Percentiles rank a stretch among this genome's conserved stretches.
phyloP scores from a whole-genome alignment of 2,329 filamentous ascomycete species.

The Cladosporium cucumerinum region DNA sequence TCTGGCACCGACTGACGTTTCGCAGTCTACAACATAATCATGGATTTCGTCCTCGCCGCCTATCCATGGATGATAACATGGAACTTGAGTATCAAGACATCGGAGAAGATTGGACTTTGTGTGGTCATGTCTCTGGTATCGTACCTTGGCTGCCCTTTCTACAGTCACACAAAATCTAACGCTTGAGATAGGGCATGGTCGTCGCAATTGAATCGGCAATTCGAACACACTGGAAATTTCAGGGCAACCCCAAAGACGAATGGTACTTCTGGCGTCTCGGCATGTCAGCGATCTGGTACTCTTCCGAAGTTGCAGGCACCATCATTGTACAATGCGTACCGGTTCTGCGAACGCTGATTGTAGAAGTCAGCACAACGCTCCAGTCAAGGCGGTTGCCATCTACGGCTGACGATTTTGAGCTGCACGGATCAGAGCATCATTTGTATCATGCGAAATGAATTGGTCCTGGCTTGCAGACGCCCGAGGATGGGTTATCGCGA shows the following conservation, averaged over 20 bases:
- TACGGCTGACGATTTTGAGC: slow-evolving; percentile 19
- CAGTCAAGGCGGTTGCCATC: slow-evolving; percentile 35
- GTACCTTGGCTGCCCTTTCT: neutral
- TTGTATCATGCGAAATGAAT: slow-evolving; percentile 19
- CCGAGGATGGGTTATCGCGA: neutral
- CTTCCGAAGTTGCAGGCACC: slow-evolving; percentile 52
- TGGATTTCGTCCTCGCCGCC: slow-evolving; percentile 51
- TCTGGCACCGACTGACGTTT: slow-evolving; percentile 16
- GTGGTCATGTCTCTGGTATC: slow-evolving; percentile 45
- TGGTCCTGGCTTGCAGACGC: neutral
- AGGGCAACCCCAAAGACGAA: slow-evolving; percentile 45
- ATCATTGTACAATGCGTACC: slow-evolving; percentile 56
- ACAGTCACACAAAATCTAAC: neutral
- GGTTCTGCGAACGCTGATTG: slow-evolving; percentile 49
- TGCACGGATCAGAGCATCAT: slow-evolving; percentile 16
- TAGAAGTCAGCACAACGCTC: slow-evolving; percentile 41
- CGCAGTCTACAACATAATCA: slow-evolving; percentile 52
- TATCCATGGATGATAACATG: slow-evolving; percentile 53
- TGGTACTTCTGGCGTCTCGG: slow-evolving; percentile 51
- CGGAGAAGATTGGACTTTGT: slow-evolving; percentile 51
- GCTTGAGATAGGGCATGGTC: slow-evolving; percentile 42
- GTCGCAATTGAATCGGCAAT: slow-evolving; percentile 50
- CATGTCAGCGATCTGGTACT: slow-evolving; percentile 49
- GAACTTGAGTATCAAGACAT: slow-evolving; percentile 46
- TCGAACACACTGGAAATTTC: slow-evolving; percentile 49